Conservation (phyloP, 345 rosid genomes). For the Carallia pectinifolia region DNA sequence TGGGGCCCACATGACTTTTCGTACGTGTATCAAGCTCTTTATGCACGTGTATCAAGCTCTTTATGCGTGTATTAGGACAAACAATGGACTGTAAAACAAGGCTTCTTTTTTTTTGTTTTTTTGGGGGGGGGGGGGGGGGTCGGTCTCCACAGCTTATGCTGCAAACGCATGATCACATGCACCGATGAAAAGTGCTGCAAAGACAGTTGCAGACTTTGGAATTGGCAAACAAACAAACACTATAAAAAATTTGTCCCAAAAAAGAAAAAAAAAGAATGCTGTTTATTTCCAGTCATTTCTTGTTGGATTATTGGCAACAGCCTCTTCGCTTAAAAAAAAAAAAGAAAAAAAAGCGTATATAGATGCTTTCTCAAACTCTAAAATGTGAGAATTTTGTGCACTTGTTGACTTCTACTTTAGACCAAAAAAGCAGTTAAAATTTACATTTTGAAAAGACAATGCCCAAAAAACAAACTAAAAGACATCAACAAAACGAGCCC, state of each 20-base stretch:
- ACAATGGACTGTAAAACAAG: not conserved
- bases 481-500: not conserved
- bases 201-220: not conserved
- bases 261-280: not conserved
- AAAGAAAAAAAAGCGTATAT: too few species aligned
- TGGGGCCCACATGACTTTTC: too few species aligned
- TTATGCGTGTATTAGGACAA: not conserved
- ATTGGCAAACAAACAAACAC: too few species aligned
- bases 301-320: too few species aligned
- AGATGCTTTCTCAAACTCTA: too few species aligned
- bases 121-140: not conserved
- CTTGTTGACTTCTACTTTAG: not conserved
- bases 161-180: conserved; percentile 30
- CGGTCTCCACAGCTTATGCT: not conserved
- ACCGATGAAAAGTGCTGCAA: not conserved
- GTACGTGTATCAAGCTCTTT: too few species aligned
- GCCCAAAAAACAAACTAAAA: not conserved
- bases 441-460: not conserved
- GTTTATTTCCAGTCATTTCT: too few species aligned
- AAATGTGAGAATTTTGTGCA: too few species aligned
- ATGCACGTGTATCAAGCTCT: too few species aligned
- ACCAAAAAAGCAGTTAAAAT: not conserved
- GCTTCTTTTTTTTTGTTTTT: not conserved
- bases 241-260: too few species aligned
- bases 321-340: too few species aligned